Evolutionary conservation across 352 stramenopile genomes (phyloP).

Genomic region (Globisporangium heterothallicum): DNA sequence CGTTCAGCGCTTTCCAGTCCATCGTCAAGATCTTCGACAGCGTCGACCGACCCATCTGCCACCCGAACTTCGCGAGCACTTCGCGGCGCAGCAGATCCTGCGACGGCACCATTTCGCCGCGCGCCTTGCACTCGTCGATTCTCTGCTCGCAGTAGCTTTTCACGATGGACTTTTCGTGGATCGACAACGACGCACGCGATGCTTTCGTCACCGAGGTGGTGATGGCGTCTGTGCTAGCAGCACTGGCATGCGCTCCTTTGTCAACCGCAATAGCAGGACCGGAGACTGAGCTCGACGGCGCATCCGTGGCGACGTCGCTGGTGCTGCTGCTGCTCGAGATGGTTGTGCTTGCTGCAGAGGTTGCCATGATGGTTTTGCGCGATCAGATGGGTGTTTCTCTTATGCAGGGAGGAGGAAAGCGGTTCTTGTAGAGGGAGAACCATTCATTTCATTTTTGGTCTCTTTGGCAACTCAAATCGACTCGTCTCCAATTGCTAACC

Average conservation of each 20-base stretch:
- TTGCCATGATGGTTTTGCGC: not conserved
- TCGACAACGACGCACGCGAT: constrained; percentile 17
- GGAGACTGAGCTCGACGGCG: not conserved
- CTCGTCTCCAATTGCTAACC: too few species aligned
- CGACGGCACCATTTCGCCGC: constrained; percentile 48
- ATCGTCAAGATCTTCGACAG: constrained; percentile 71
- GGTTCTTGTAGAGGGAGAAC: constrained; percentile 8
- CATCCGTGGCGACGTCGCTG: not conserved
- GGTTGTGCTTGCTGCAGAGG: too few species aligned
- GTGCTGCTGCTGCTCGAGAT: constrained; percentile 1
- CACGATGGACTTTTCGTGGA: constrained; percentile 65
- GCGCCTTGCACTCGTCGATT: constrained; percentile 45
- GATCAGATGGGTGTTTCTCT: not conserved
- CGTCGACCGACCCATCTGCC: constrained; percentile 61
- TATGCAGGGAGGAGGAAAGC: not conserved
- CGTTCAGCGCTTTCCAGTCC: constrained; percentile 53
- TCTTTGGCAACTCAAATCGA: too few species aligned
- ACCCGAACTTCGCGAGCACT: constrained; percentile 49
- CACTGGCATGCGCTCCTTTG: not conserved
- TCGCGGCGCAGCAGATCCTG: constrained; percentile 55
- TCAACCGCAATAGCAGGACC: not conserved
- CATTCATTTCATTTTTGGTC: too few species aligned
- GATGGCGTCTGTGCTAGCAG: too few species aligned
- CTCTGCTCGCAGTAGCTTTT: constrained; percentile 77
- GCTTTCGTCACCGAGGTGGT: not conserved